Conservation (phyloP, 2,329 filamentous ascomycete genomes). For the Exophiala calicioides region DNA sequence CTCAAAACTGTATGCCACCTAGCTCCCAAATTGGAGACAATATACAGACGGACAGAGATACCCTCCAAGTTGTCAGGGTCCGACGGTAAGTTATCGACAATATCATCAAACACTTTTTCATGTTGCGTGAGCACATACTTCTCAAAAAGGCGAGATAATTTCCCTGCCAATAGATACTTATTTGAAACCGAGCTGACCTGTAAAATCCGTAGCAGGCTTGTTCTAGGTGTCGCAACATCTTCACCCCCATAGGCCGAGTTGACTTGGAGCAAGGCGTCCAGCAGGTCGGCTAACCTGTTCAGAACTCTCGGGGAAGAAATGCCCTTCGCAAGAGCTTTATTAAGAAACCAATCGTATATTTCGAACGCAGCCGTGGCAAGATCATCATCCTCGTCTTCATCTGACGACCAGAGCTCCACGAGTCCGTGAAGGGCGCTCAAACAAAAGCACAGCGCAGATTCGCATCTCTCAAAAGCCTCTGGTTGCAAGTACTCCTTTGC, state of each 20-base stretch:
- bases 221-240: slow-evolving; percentile 64
- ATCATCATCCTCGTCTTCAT: slow-evolving; percentile 55
- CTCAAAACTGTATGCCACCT: slow-evolving; percentile 83
- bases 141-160: slow-evolving; percentile 73
- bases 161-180: slow-evolving; percentile 72
- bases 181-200: slow-evolving; percentile 66
- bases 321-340: slow-evolving; percentile 64
- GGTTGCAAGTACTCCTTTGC: slow-evolving; percentile 52
- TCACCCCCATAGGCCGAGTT: slow-evolving; percentile 67
- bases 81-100: slow-evolving; percentile 75
- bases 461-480: slow-evolving; percentile 69
- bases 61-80: slow-evolving; percentile 74
- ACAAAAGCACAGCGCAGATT: slow-evolving; percentile 68
- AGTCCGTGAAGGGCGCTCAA: slow-evolving; percentile 68
- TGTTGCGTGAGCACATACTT: slow-evolving; percentile 81
- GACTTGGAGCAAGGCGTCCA: slow-evolving; percentile 68
- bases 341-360: slow-evolving; percentile 76
- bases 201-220: slow-evolving; percentile 73
- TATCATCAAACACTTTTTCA: slow-evolving; percentile 79
- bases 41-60: slow-evolving; percentile 77
- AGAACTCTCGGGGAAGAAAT: slow-evolving; percentile 70
- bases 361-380: slow-evolving; percentile 70
- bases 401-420: slow-evolving; percentile 61
- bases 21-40: slow-evolving; percentile 75
- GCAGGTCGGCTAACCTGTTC: slow-evolving; percentile 65